These are phyloP conservation scores for Tympanopsis confertula DNA, from an alignment of 2,329 filamentous ascomycete genomes.

Conservation along the genomic window DNA sequence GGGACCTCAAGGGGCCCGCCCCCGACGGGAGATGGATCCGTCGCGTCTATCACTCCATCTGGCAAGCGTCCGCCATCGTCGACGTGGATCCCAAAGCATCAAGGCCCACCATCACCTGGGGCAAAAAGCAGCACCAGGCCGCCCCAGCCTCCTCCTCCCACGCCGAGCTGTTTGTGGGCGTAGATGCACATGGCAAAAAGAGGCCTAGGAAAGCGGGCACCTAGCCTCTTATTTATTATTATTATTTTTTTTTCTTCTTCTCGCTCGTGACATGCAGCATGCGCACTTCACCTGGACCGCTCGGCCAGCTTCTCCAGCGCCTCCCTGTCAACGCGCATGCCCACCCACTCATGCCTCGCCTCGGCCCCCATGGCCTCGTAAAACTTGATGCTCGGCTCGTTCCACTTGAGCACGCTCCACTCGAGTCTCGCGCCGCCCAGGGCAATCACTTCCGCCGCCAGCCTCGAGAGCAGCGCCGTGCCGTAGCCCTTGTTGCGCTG, in stretches of 20 bases:
- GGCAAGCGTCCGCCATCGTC: neutral
- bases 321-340: constrained; percentile 63
- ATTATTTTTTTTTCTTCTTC: no score
- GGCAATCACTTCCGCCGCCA: constrained; percentile 68
- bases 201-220: neutral
- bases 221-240: no score
- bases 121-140: neutral
- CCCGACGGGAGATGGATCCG: neutral
- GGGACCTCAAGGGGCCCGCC: constrained; percentile 14
- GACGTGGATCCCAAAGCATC: neutral
- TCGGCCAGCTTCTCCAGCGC: constrained; percentile 47
- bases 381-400: constrained; percentile 78
- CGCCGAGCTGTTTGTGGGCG: neutral
- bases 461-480: constrained; percentile 57
- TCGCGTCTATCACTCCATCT: neutral
- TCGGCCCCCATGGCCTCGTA: constrained; percentile 63
- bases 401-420: constrained; percentile 90
- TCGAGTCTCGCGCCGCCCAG: constrained; percentile 69
- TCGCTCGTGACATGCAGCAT: neutral
- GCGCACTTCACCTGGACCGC: constrained; percentile 4
- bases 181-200: neutral
- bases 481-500: constrained; percentile 72
- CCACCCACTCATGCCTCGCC: constrained; percentile 61
- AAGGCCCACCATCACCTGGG: neutral
- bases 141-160: neutral